Evolutionary conservation across 164 flowering plant genomes (phyloP), one percentile per base, ranked within the genome.

Genomic region (Saururus chinensis): DNA sequence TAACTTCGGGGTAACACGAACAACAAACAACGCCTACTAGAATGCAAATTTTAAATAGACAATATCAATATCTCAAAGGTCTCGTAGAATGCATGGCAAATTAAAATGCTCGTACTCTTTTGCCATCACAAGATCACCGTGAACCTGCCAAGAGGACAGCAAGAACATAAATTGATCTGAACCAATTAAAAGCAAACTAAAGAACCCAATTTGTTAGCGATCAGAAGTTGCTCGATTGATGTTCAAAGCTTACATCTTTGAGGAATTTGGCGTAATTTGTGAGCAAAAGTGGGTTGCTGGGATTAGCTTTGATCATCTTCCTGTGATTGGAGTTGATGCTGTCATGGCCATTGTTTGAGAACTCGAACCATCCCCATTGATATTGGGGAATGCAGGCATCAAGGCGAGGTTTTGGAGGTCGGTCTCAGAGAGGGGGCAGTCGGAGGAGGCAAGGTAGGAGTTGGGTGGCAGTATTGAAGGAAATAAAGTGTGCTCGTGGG

Each of bases 231-330:
- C n/a, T n/a, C n/a, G n/a, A n/a, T n/a, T n/a, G 0, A 2, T 11
- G 13, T 22, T 24, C 12, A n/a, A 9, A 9, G 21, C 56, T 24
- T 71, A 86, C 92, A 82, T 86, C 84, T 66, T 80, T 81, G 68
- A 86, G 72, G 69, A 64, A 86, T 69, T 53, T 82, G 0, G 92
- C 86, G 56, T 83, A 86, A 57, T 86, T 86, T 22, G 84, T 69
- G 1, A 86, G 77, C 51, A 86, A 60, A 4, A 83, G 73, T 13
- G 77, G 48, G 55, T 86, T 82, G 14, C 80, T 79, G 12, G 92
- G 92, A 66, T 86, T 72, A 1, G 82, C 80, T 30, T 77, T 73
- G 58, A 85, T 82, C 88, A 85, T 83, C 59, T 66, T 76, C 75
- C 65, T 64, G 66, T 82, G 83, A 66, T 83, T 79, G 59, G 58